Conservation (phyloP, 345 rosid species). For the Boechera stricta region DNA sequence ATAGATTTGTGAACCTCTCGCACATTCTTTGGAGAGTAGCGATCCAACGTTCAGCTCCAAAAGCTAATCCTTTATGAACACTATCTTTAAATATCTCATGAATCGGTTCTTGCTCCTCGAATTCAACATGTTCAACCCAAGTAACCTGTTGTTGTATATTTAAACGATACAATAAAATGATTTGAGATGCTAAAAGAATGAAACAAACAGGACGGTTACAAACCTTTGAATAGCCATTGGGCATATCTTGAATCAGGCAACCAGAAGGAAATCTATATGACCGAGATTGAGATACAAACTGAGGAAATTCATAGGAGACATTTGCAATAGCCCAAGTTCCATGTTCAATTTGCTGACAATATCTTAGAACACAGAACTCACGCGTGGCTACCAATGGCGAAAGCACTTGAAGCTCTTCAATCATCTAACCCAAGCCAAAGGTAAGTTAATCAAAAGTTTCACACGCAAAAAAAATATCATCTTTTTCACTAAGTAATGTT, state of each 20-base stretch:
- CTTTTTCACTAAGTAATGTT: background rate
- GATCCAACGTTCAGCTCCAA: constrained; percentile 94
- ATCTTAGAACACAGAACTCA: constrained; percentile 76
- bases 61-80: constrained; percentile 72
- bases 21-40: constrained; percentile 83
- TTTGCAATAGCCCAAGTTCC: constrained; percentile 87
- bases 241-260: constrained; percentile 90
- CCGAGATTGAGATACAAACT: constrained; percentile 61
- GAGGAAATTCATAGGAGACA: constrained; percentile 80
- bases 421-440: constrained; percentile 48
- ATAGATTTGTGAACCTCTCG: constrained; percentile 67
- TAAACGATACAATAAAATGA: constrained; percentile 19
- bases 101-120: constrained; percentile 62
- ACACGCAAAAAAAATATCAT: background rate
- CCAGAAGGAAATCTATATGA: constrained; percentile 86
- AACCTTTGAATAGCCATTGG: constrained; percentile 97
- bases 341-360: constrained; percentile 82
- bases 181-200: constrained; percentile 5
- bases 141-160: constrained; percentile 59
- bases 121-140: constrained; percentile 89
- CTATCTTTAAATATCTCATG: constrained; percentile 68
- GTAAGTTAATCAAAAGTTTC: background rate
- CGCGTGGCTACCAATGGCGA: constrained; percentile 79
- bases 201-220: constrained; percentile 21
- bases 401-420: constrained; percentile 89